Evolutionary conservation across 768 basidiomycete species (phyloP).

Genomic region (Mycena galopus): DNA sequence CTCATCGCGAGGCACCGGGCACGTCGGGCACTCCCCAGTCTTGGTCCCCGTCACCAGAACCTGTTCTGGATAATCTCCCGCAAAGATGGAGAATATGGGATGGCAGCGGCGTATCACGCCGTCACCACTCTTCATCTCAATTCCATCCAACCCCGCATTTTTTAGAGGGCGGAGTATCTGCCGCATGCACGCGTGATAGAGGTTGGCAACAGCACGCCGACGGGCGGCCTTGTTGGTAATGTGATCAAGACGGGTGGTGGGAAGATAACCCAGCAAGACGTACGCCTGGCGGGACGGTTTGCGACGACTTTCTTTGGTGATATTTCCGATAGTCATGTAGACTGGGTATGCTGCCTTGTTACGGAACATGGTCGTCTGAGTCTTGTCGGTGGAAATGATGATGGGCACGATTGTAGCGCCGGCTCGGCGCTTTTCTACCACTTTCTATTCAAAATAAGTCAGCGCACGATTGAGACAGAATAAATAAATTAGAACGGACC

Average conservation of each 20-base stretch:
- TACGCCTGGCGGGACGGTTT: constrained; percentile 1
- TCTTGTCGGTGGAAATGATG: constrained; percentile 6
- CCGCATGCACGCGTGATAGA: constrained; percentile 54
- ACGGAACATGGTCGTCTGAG: neutral
- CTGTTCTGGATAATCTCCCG: constrained; percentile 42
- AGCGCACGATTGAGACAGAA: no score
- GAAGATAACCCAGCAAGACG: neutral
- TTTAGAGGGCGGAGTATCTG: constrained; percentile 47
- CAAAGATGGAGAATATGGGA: constrained; percentile 34
- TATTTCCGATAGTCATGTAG: constrained; percentile 5
- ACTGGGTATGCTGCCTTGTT: constrained; percentile 5
- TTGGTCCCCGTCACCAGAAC: constrained; percentile 34
- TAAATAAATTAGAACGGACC: no score
- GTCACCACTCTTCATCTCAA: constrained; percentile 19
- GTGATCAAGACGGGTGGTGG: constrained; percentile 7
- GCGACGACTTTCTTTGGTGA: neutral
- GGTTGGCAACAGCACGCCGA: constrained; percentile 39
- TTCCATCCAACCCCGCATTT: constrained; percentile 11
- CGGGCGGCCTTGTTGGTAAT: constrained; percentile 23
- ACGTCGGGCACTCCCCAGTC: constrained; percentile 32
- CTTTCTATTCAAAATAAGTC: constrained; percentile 28
- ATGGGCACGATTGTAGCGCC: neutral
- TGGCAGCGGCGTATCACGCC: constrained; percentile 39
- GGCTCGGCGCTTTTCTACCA: constrained; percentile 35
- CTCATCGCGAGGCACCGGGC: neutral